Conservation (phyloP, 345 rosid genomes). For the Sonneratia alba region DNA sequence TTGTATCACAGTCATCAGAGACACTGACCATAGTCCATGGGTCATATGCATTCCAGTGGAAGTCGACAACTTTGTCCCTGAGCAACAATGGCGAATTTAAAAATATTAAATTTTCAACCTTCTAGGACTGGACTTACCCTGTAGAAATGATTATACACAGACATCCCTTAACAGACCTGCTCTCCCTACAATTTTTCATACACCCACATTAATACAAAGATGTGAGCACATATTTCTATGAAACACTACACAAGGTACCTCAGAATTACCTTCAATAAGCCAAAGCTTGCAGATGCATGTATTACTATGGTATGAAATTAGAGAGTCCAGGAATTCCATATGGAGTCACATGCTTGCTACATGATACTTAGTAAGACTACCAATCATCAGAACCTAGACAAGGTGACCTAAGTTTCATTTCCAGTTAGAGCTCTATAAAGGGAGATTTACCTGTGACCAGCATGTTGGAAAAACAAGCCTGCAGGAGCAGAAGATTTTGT, state of each 20-base stretch:
- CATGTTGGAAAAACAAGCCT: conserved; percentile 65
- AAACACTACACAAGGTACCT: not conserved
- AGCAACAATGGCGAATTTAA: not conserved
- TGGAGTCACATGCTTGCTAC: too few species aligned
- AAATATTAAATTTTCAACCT: not conserved
- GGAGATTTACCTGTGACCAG: conserved; percentile 20
- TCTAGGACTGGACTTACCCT: not conserved
- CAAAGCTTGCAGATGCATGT: not conserved
- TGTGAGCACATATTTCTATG: not conserved
- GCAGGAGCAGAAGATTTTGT: conserved; percentile 29
- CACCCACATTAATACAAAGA: not conserved
- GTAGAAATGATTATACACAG: not conserved
- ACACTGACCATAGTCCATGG: too few species aligned
- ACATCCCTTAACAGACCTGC: not conserved
- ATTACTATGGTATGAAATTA: too few species aligned
- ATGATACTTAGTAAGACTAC: too few species aligned
- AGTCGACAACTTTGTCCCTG: too few species aligned
- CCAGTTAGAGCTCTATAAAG: not conserved
- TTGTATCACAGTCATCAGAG: too few species aligned
- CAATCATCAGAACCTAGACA: too few species aligned
- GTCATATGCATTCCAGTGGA: too few species aligned
- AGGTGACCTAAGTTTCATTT: too few species aligned
- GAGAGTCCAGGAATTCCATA: too few species aligned
- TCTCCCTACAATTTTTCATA: not conserved
- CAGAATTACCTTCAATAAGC: not conserved